Evolutionary conservation across 176 grass and related monocot species (phyloP).

Genomic region (Hyparrhenia diplandra): DNA sequence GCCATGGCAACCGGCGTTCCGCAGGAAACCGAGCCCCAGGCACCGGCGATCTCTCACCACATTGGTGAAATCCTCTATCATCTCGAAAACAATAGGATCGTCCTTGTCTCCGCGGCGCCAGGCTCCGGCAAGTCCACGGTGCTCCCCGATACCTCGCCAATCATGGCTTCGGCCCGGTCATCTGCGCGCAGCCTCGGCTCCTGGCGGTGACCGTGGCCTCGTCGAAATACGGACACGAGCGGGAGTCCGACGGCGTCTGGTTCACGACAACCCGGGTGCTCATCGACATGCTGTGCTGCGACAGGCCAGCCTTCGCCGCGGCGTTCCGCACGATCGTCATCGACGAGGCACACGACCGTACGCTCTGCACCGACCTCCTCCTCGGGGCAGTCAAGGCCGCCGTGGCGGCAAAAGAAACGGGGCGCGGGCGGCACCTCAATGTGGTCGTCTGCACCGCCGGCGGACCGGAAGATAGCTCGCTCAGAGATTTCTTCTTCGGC

Average conservation of each 20-base stretch:
- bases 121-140: conserved; percentile 24
- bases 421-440: background rate
- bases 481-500: conserved; percentile 14
- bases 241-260: background rate
- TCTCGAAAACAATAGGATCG: background rate
- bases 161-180: conserved; percentile 8
- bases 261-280: conserved; percentile 33
- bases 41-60: background rate
- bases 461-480: background rate
- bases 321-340: conserved; percentile 6
- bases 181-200: conserved; percentile 32
- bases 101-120: conserved; percentile 20
- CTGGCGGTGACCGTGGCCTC: background rate
- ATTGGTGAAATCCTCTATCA: background rate
- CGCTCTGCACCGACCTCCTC: conserved; percentile 18
- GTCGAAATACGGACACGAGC: background rate
- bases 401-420: background rate
- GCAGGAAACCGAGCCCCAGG: background rate
- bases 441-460: conserved; percentile 20
- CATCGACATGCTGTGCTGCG: background rate
- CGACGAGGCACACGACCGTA: conserved; percentile 31
- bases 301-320: background rate
- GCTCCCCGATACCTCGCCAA: background rate
- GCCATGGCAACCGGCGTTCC: background rate
- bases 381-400: background rate